Evolutionary conservation across 2,329 filamentous ascomycete species (phyloP).

Genomic region (Zopfia rhizophila): DNA sequence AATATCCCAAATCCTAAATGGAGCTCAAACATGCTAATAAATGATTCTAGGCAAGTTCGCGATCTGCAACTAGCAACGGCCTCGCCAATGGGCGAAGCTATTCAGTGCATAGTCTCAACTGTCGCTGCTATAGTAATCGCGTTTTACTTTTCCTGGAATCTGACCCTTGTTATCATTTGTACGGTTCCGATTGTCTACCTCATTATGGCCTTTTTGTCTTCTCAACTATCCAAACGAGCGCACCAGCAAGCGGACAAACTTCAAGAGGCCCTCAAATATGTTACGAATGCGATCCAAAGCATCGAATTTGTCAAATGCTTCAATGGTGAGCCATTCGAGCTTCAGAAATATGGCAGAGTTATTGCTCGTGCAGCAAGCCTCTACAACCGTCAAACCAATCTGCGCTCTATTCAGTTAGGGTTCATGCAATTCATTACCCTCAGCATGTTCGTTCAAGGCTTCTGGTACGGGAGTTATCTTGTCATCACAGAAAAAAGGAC

Average conservation of each 20-base stretch:
- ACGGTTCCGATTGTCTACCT: slow-evolving; percentile 75
- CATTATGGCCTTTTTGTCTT: slow-evolving; percentile 69
- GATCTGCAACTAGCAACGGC: slow-evolving; percentile 85
- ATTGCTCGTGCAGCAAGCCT: slow-evolving; percentile 68
- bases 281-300: slow-evolving; percentile 73
- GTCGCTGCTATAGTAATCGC: slow-evolving; percentile 75
- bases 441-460: slow-evolving; percentile 85
- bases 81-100: slow-evolving; percentile 77
- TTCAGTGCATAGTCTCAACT: slow-evolving; percentile 72
- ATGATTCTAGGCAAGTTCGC: slow-evolving; percentile 73
- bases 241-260: slow-evolving; percentile 74
- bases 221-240: slow-evolving; percentile 72
- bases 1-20: slow-evolving; percentile 18
- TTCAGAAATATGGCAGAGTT: slow-evolving; percentile 69
- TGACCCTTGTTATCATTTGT: slow-evolving; percentile 81
- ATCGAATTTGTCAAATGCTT: slow-evolving; percentile 90
- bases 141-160: slow-evolving; percentile 82
- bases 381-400: slow-evolving; percentile 75
- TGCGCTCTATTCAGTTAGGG: slow-evolving; percentile 77
- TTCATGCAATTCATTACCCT: slow-evolving; percentile 79
- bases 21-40: slow-evolving; percentile 16
- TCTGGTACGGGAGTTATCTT: slow-evolving; percentile 84
- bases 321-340: slow-evolving; percentile 78
- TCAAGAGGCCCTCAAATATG: slow-evolving; percentile 75
- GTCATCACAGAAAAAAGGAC: slow-evolving; percentile 68